Evolutionary conservation across 257 asterid species (phyloP).

Genomic region (Salvia rosmarinus): DNA sequence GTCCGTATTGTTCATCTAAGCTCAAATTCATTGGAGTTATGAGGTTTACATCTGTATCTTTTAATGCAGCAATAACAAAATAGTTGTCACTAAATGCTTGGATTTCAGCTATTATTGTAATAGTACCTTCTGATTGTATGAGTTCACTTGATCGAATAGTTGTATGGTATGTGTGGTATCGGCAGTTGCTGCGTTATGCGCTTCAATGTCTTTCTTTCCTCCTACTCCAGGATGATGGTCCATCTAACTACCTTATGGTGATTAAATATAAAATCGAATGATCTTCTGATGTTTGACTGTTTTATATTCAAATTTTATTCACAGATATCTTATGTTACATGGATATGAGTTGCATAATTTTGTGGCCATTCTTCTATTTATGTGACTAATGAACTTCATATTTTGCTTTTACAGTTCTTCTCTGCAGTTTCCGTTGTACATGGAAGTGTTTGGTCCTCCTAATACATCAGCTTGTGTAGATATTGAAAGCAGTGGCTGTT

Average conservation of each 20-base stretch:
- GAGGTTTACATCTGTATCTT: background rate
- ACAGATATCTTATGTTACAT: background rate
- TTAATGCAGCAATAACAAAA: background rate
- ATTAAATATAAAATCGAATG: background rate
- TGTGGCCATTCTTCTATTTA: background rate
- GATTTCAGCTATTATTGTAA: background rate
- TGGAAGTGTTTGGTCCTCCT: constrained; percentile 57
- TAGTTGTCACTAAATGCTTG: background rate
- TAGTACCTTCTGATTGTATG: background rate
- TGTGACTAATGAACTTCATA: constrained; percentile 1
- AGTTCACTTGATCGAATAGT: background rate
- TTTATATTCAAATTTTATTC: background rate
- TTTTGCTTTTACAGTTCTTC: constrained; percentile 30
- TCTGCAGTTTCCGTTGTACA: constrained; percentile 46
- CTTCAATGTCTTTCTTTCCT: background rate
- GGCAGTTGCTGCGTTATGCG: background rate
- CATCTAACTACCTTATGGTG: background rate
- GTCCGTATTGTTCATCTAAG: background rate
- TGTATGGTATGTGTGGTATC: background rate
- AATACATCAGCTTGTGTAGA: constrained; percentile 49
- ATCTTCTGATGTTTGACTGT: background rate
- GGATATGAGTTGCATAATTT: constrained; percentile 20
- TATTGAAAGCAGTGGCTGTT: constrained; percentile 42
- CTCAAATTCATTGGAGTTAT: constrained; percentile 17
- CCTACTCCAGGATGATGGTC: constrained; percentile 7